Evolutionary conservation across 176 grass and related monocot genomes (phyloP), one percentile per base, ranked within the genome.

Genomic region (Puccinellia tenuiflora): DNA sequence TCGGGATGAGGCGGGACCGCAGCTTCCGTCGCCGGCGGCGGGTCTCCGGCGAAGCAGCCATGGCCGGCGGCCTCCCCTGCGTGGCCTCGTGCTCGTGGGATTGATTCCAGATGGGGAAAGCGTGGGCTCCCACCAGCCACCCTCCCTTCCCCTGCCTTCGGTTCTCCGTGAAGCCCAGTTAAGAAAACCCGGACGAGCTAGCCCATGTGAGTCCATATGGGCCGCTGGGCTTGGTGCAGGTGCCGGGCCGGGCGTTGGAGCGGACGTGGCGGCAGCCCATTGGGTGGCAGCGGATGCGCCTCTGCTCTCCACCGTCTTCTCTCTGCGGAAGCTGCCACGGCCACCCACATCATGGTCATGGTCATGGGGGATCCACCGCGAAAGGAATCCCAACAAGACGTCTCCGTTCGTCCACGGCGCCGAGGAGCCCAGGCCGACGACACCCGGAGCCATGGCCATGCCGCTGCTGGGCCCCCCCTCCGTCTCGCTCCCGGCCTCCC

Each of bases 361-460:
- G n/a, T 29, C 24, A 61, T 61, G 60, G 62, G 28, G 61, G 16
- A 55, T 55, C 56, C 17, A 3, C 26, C 0, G 28, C 35, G 0
- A 29, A 73, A 1, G 22, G 1, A 45, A 37, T 9, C 30, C 18
- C 71, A 15, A 79, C 24, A 5, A 46, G 45, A 52, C 20, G 15
- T 43, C 53, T 37, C 63, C 12, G 2, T 62, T 14, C 63, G 12
- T 33, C 24, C 68, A 68, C 13, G 18, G 20, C 9, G 46, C 24
- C 20, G 47, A 68, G 78, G 13, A 33, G 50, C 25, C 40, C 28
- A 81, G 6, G 10, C 40, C 52, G 10, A 46, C 31, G 37, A 39
- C 53, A 15, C 16, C 26, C 2, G 53, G 56, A 48, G 59, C 69
- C 61, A 89, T 86, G 88, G 83, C 43, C 30, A 63, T 38, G 35